phyloP scores from a whole-genome alignment of 306 rosid genomes.

The Begonia fuchsioides region DNA sequence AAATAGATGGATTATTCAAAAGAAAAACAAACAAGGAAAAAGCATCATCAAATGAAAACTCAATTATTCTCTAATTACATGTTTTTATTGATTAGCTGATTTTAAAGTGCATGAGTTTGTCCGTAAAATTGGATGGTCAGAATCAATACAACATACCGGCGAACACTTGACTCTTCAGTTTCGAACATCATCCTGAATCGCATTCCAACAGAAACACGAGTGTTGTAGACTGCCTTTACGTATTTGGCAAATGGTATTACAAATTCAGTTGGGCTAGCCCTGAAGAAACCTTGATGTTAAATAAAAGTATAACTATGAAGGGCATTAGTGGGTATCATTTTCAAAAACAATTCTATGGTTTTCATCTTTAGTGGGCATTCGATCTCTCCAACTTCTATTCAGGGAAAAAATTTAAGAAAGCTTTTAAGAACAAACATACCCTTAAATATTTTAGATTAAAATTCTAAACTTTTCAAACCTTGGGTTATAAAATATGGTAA shows the following conservation, averaged over 20 bases:
- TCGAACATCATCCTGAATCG: constrained; percentile 97
- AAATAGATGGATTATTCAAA: no score
- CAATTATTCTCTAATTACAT: neutral
- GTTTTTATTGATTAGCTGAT: neutral
- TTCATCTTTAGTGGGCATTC: no score
- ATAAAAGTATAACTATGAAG: neutral
- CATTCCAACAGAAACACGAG: constrained; percentile 97
- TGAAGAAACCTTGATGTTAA: constrained; percentile 14
- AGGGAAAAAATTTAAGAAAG: no score
- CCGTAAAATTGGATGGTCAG: neutral
- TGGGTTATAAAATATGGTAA: constrained; percentile 94
- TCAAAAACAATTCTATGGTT: no score
- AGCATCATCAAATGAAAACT: neutral
- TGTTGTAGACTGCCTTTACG: constrained; percentile 89
- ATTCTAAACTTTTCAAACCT: constrained; percentile 28
- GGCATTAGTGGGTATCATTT: neutral
- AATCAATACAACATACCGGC: constrained; percentile 41
- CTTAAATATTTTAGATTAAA: neutral
- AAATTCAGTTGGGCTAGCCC: constrained; percentile 96
- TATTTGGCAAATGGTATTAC: constrained; percentile 85
- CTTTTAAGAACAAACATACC: neutral
- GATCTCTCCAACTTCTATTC: no score
- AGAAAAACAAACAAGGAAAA: no score
- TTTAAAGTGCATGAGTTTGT: neutral
- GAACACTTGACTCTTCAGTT: constrained; percentile 97